phyloP scores from a whole-genome alignment of 2,329 filamentous ascomycete species.

The Magnaporthiopsis poae region DNA sequence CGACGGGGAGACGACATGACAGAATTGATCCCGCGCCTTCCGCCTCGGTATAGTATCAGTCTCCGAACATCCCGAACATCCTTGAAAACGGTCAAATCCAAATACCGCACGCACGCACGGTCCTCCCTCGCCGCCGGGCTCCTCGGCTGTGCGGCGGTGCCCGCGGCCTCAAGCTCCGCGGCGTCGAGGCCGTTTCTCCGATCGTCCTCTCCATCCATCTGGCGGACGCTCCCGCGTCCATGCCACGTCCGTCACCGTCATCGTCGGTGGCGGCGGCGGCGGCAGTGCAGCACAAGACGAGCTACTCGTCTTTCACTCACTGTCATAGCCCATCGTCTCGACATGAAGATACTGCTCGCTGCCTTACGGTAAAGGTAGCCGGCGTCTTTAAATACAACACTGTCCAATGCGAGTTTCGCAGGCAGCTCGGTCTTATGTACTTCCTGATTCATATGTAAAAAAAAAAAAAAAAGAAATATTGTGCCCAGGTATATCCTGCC shows the following conservation, averaged over 20 bases:
- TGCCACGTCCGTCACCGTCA: constrained; percentile 20
- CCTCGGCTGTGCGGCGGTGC: background rate
- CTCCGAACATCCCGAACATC: too few relatives aligned
- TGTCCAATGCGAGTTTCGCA: background rate
- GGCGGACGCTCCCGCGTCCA: constrained; percentile 24
- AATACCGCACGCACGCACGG: too few relatives aligned
- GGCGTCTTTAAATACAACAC: background rate
- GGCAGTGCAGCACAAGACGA: constrained; percentile 17
- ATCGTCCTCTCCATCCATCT: constrained; percentile 28
- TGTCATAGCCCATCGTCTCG: background rate
- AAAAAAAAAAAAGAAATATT: background rate
- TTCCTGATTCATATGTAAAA: background rate
- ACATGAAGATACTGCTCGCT: background rate
- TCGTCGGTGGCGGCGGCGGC: constrained; percentile 13
- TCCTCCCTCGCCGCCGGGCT: background rate
- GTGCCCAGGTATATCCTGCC: background rate
- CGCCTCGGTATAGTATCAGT: too few relatives aligned
- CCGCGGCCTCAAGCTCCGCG: constrained; percentile 34
- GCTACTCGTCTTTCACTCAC: constrained; percentile 15
- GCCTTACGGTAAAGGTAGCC: background rate
- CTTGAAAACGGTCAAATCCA: too few relatives aligned
- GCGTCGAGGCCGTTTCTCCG: constrained; percentile 32
- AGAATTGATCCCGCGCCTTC: too few relatives aligned
- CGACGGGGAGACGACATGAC: too few relatives aligned
- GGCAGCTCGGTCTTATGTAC: background rate